A percentile compares a stretch with the other conserved stretches of the same genome.
phyloP scores from a whole-genome alignment of 108 stramenopile species.

The Parietichytrium sp. region DNA sequence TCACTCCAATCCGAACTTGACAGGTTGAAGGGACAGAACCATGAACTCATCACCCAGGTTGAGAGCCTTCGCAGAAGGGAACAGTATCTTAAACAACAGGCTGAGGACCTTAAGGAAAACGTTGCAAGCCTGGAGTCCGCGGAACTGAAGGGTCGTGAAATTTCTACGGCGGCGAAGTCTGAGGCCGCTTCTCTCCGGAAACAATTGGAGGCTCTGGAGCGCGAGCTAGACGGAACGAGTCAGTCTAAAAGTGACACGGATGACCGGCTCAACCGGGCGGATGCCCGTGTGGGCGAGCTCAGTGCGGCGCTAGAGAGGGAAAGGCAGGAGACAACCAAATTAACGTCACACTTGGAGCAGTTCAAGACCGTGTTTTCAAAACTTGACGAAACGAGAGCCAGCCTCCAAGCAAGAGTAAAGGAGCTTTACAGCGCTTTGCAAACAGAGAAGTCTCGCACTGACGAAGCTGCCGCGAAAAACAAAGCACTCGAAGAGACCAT shows the following conservation, averaged over 20 bases:
- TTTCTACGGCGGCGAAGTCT: background rate
- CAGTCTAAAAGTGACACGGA: no score
- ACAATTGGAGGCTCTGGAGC: background rate
- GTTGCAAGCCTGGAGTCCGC: background rate
- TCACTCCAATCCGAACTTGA: background rate
- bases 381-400: conserved; percentile 3
- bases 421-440: conserved; percentile 9
- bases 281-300: background rate
- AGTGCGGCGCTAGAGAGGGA: background rate
- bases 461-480: background rate
- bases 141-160: background rate
- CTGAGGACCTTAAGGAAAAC: background rate
- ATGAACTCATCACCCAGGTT: background rate
- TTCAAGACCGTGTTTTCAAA: conserved; percentile 30
- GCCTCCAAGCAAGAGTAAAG: background rate
- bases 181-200: background rate
- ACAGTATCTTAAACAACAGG: background rate
- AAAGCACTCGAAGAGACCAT: conserved; percentile 3
- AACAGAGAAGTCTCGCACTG: conserved; percentile 6
- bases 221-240: background rate
- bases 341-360: conserved; percentile 15
- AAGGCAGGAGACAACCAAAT: background rate
- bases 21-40: background rate
- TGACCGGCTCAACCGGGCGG: background rate
- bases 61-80: background rate